Base-by-base conservation (phyloP, 1,284 basidiomycete species). In the Fomitopsis palustris region DNA sequence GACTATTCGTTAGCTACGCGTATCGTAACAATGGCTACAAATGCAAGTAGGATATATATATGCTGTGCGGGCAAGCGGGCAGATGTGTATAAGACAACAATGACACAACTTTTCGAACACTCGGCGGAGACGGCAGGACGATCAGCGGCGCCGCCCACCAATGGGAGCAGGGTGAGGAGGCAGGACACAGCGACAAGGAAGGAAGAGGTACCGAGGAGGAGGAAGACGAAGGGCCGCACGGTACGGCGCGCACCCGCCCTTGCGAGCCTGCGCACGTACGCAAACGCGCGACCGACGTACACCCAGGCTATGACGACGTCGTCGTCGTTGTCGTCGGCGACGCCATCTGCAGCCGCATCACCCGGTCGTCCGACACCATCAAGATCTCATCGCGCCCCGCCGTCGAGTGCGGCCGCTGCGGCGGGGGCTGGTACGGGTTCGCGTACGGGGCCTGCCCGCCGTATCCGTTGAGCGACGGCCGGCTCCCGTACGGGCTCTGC, bases 281-380 rank as follows among this genome's bases (percentile, higher is more conserved):
- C 55, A 55, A 37, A 53, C 60, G 56, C 56, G 39, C 57, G 53
- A 29, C 39, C 38, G 25, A 38, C 31, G 10, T 37, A 41, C 35
- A 33, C 41, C 53, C 17, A n/a, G 51, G 59, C 55, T 55, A 58
- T 55, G 45, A 49, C 37, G 37, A 17, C 29, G 43, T 43, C 3
- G 52, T 23, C 17, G 58, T 57, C 16, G 37, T 23, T 21, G 43
- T 43, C 3, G 52, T 23, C 17, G 58, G 59, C 16, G 53, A 61
- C 10, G 78, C 75, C 62, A 83, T 75, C 54, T 85, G 83, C 58
- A 92, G 72, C 49, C 86, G 81, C 73, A 92, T 78, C 58, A 92
- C 85, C 31, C 87, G 83, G 74, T 92, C 90, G 67, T 92, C 90
- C 5, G 89, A 90, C 31, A 90, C 88, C 72, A 92, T 83, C 60